phyloP scores from a whole-genome alignment of 306 rosid species.

The Prosopis cineraria region DNA sequence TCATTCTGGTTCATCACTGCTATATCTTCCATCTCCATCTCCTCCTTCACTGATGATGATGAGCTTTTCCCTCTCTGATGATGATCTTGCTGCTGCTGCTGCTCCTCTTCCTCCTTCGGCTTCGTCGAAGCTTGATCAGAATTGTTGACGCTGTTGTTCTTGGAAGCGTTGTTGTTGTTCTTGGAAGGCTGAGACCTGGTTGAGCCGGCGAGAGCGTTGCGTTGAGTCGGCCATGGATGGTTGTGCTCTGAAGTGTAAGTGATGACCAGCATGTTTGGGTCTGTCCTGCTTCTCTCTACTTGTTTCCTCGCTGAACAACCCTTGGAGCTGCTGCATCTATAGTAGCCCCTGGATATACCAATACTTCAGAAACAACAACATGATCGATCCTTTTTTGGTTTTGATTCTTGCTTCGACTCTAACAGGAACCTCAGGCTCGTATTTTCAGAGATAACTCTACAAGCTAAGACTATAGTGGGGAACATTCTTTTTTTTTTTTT shows the following conservation, averaged over 20 bases:
- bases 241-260: conserved; percentile 92
- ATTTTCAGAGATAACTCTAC: background rate
- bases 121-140: background rate
- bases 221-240: conserved; percentile 92
- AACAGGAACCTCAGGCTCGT: background rate
- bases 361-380: background rate
- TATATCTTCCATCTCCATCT: conserved; percentile 39
- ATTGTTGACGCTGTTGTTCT: background rate
- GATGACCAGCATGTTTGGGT: conserved; percentile 84
- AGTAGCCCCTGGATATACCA: conserved; percentile 58
- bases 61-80: background rate
- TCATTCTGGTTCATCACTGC: conserved; percentile 37
- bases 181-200: conserved; percentile 60
- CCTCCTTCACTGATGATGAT: conserved; percentile 39
- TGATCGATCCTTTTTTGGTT: background rate
- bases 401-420: background rate
- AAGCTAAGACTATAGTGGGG: background rate
- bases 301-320: conserved; percentile 90
- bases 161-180: conserved; percentile 8
- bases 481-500: too few species aligned
- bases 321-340: conserved; percentile 91
- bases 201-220: conserved; percentile 79
- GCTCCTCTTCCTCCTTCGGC: conserved; percentile 10
- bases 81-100: conserved; percentile 24
- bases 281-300: conserved; percentile 80